These are phyloP conservation scores for Fusarium papillatum DNA, from an alignment of 2,329 filamentous ascomycete genomes.

Conservation along the genomic window DNA sequence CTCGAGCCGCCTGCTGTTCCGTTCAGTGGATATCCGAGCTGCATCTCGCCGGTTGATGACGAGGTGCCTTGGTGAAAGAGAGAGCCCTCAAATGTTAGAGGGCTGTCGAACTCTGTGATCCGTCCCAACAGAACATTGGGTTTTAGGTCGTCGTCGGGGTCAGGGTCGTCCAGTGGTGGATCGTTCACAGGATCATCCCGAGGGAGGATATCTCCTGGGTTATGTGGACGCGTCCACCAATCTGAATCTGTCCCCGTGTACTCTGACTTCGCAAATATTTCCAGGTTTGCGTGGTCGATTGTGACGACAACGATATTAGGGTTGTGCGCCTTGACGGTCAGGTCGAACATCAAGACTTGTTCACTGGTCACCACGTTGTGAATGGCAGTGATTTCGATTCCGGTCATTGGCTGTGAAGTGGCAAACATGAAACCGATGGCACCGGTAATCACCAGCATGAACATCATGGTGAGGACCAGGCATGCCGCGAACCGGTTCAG, in stretches of 20 bases:
- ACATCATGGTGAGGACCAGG: slow-evolving; percentile 84
- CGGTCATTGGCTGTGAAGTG: slow-evolving; percentile 87
- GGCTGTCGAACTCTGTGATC: slow-evolving; percentile 88
- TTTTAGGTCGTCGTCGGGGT: slow-evolving; percentile 69
- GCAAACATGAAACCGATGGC: slow-evolving; percentile 92
- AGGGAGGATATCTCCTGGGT: slow-evolving; percentile 43
- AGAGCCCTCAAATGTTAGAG: slow-evolving; percentile 89
- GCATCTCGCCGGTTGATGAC: slow-evolving; percentile 85
- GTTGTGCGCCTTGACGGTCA: slow-evolving; percentile 90
- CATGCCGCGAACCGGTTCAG: slow-evolving; percentile 86
- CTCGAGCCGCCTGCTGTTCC: slow-evolving; percentile 87
- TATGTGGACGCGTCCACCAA: slow-evolving; percentile 63
- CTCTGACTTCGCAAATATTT: slow-evolving; percentile 94
- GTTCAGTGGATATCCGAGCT: slow-evolving; percentile 87
- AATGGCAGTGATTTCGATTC: slow-evolving; percentile 84
- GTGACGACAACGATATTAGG: slow-evolving; percentile 93
- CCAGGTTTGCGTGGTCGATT: slow-evolving; percentile 88
- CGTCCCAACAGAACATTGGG: slow-evolving; percentile 95
- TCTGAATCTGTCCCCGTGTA: slow-evolving; percentile 80
- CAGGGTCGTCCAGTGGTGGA: slow-evolving; percentile 67
- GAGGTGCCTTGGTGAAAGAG: slow-evolving; percentile 83
- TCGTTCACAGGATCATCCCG: slow-evolving; percentile 52
- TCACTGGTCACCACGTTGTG: slow-evolving; percentile 93
- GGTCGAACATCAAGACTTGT: slow-evolving; percentile 94
- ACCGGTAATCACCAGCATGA: slow-evolving; percentile 86